Evolutionary conservation across 768 basidiomycete genomes (phyloP).

Genomic region (Mycena filopes): DNA sequence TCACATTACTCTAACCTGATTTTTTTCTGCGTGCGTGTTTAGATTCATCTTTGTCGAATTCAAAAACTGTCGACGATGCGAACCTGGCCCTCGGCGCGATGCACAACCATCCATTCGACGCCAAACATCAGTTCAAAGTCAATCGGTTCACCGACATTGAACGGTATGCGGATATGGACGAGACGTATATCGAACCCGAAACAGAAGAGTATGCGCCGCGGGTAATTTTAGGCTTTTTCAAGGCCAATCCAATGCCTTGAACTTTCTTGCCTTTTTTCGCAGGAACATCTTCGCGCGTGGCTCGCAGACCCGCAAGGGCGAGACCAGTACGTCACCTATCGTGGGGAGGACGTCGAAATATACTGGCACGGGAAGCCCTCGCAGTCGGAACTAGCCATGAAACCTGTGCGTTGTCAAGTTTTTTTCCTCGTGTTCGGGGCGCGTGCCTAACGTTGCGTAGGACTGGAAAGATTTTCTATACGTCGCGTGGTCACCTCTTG

Average conservation of each 20-base stretch:
- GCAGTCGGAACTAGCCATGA: conserved; percentile 82
- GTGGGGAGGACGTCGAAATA: conserved; percentile 90
- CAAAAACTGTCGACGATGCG: conserved; percentile 75
- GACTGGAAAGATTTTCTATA: conserved; percentile 96
- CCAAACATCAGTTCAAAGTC: conserved; percentile 84
- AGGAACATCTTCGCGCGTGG: conserved; percentile 98
- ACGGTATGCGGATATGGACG: conserved; percentile 78
- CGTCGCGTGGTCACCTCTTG: conserved; percentile 95
- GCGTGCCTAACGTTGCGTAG: conserved; percentile 49
- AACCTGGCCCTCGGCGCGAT: conserved; percentile 71
- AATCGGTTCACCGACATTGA: conserved; percentile 94
- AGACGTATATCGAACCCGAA: conserved; percentile 81
- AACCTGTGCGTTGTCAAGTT: conserved; percentile 65
- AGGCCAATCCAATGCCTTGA: conserved; percentile 1
- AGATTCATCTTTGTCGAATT: conserved; percentile 90
- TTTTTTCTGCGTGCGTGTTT: conserved; percentile 1
- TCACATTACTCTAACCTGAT: background rate
- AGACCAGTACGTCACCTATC: conserved; percentile 95
- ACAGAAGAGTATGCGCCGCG: conserved; percentile 78
- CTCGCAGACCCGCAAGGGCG: conserved; percentile 91
- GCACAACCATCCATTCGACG: conserved; percentile 86
- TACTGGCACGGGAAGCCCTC: conserved; percentile 94
- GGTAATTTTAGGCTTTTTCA: conserved; percentile 51
- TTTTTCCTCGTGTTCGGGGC: background rate
- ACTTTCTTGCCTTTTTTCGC: conserved; percentile 22